Evolutionary conservation across 352 stramenopile genomes (phyloP).

Genomic region (Pythium phragmiticola): DNA sequence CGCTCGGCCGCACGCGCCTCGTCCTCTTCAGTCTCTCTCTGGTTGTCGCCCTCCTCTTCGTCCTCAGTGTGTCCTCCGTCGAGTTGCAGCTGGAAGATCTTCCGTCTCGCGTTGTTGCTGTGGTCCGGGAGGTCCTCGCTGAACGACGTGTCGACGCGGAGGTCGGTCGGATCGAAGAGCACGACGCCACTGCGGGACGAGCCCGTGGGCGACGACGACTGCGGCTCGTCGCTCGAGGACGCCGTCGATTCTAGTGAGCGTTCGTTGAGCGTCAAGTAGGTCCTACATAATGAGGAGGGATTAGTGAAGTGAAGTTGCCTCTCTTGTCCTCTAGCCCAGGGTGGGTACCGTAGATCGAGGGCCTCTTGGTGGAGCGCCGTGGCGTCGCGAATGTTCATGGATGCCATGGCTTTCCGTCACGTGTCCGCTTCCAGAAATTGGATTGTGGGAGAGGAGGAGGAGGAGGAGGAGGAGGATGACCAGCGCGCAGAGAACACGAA

Average conservation of each 20-base stretch:
- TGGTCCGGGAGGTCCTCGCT: background rate
- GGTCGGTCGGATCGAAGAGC: constrained; percentile 22
- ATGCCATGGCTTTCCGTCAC: constrained; percentile 8
- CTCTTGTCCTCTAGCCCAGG: background rate
- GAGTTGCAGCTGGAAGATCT: constrained; percentile 9
- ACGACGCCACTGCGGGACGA: constrained; percentile 22
- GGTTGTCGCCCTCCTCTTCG: constrained; percentile 6
- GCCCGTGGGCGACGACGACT: constrained; percentile 19
- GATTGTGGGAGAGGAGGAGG: background rate
- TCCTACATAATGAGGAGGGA: background rate
- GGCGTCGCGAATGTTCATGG: constrained; percentile 20
- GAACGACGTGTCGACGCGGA: background rate
- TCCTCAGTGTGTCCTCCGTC: background rate
- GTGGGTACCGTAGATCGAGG: constrained; percentile 19
- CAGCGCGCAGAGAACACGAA: background rate
- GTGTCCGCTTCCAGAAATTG: background rate
- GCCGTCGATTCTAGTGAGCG: background rate
- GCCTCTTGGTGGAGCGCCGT: constrained; percentile 24
- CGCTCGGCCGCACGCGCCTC: constrained; percentile 36
- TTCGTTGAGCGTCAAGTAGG: constrained; percentile 12
- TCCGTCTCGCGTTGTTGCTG: background rate
- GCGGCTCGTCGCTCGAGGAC: constrained; percentile 11
- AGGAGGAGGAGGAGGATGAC: background rate
- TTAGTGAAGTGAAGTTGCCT: background rate
- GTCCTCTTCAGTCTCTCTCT: constrained; percentile 28